Percentiles rank a stretch among this genome's conserved stretches.
Evolutionary conservation across 495 filamentous ascomycete genomes (phyloP).

Genomic region (Tuber aestivum): DNA sequence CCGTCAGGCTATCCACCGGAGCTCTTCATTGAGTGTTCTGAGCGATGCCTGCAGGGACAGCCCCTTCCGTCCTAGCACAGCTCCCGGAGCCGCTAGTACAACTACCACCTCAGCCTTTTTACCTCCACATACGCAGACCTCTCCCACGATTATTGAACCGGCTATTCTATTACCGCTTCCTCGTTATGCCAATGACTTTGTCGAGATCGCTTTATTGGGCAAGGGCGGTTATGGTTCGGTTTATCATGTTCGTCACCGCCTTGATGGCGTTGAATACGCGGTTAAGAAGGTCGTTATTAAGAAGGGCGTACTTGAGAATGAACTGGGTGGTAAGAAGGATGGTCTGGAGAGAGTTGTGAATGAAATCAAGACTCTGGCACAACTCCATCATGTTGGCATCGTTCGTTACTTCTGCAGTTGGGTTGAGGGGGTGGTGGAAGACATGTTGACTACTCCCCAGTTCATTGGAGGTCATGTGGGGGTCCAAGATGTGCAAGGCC

Average conservation of each 20-base stretch:
- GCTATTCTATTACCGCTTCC: slow-evolving; percentile 16
- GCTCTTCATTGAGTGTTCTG: slow-evolving; percentile 25
- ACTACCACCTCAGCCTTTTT: slow-evolving; percentile 17
- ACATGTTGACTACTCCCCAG: slow-evolving; percentile 9
- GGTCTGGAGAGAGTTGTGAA: slow-evolving; percentile 51
- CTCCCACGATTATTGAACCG: slow-evolving; percentile 4
- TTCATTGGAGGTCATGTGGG: slow-evolving; percentile 6
- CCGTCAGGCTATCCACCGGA: slow-evolving; percentile 22
- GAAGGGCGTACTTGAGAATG: slow-evolving; percentile 46
- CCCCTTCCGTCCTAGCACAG: slow-evolving; percentile 23
- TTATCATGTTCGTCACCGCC: slow-evolving; percentile 50
- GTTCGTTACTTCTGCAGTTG: slow-evolving; percentile 54
- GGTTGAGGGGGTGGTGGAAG: slow-evolving; percentile 46
- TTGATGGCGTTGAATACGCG: slow-evolving; percentile 52
- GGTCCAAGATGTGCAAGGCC: not conserved
- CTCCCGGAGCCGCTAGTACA: slow-evolving; percentile 17
- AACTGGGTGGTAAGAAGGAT: slow-evolving; percentile 32
- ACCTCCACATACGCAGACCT: not conserved
- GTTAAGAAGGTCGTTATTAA: slow-evolving; percentile 54
- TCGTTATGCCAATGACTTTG: slow-evolving; percentile 27
- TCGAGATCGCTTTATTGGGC: slow-evolving; percentile 42
- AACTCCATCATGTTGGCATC: slow-evolving; percentile 52
- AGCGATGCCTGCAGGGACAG: slow-evolving; percentile 17
- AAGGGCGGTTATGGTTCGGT: slow-evolving; percentile 54
- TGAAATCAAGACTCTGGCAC: slow-evolving; percentile 52